These are phyloP conservation scores for Dendrobium nobile DNA, from an alignment of 106 monocot genomes.

Conservation along the genomic window DNA sequence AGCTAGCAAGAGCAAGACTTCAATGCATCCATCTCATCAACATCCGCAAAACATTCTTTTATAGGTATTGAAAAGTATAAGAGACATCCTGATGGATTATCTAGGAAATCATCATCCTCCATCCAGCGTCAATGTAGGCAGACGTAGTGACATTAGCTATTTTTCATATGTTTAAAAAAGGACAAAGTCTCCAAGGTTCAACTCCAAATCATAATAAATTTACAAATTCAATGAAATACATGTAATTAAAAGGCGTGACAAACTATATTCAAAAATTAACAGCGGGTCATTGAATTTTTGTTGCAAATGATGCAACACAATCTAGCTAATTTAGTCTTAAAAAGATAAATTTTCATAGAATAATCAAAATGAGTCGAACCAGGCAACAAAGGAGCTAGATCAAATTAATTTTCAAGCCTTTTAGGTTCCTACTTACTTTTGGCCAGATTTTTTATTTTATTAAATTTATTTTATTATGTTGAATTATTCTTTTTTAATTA, in stretches of 20 bases:
- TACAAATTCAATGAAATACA: neutral
- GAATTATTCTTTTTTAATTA: neutral
- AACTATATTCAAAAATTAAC: neutral
- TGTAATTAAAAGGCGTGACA: neutral
- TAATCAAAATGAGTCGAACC: neutral
- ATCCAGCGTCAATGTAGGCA: neutral
- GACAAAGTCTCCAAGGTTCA: neutral
- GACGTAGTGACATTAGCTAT: neutral
- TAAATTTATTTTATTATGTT: neutral
- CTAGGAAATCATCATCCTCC: neutral
- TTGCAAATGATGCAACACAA: neutral
- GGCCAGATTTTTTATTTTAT: neutral
- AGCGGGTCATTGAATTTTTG: neutral
- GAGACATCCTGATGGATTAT: neutral
- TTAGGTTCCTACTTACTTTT: neutral
- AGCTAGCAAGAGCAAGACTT: neutral
- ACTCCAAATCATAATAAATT: neutral
- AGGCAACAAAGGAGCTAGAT: neutral
- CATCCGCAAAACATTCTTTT: neutral
- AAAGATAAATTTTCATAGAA: neutral
- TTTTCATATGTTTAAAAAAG: neutral
- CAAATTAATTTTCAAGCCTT: neutral
- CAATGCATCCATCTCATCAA: neutral
- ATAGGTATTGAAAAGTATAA: neutral
- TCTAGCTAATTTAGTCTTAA: neutral